Evolutionary conservation across 148 eudicot species (phyloP), one percentile per base, ranked within the genome.

Genomic region (Vaccinium corymbosum): DNA sequence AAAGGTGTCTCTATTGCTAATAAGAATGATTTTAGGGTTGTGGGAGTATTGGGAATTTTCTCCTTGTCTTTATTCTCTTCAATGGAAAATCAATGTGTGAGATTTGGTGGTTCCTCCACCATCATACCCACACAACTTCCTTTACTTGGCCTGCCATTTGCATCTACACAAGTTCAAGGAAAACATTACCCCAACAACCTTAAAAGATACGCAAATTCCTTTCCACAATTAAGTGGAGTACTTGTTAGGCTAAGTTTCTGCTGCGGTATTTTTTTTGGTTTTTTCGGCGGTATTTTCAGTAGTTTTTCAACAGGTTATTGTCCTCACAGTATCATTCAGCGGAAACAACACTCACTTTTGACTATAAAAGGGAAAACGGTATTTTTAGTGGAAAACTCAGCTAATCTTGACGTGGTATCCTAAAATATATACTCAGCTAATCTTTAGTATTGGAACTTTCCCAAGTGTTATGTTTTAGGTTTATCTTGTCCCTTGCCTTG

Each of bases 61-160:
- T 35, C 6, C 76, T 72, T 38, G 76, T 38, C 49, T 32, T 11
- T 72, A 16, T 38, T 72, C 76, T 38, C 76, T 72, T 35, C 1
- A 35, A 72, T 72, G 76, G 76, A 72, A 35, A 35, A 35, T 16
- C 48, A 72, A 72, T 15, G 48, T 71, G 49, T 72, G 76, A 1
- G 49, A 72, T 72, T 72, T 35, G 76, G 76, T 72, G 50, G 76
- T 17, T 57, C 62, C 38, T 72, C 76, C 48, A 72, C 20, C 76
- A 32, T 6, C 48, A 71, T 29, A 15, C 6, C 42, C 75, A 29
- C 75, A 5, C 46, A 3, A 3, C 46, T 71, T 27, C 32, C 8
- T 6, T 35, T 38, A 17, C 76, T 72, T 38, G 38, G 22, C 70
- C 27, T 55, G 68, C 81, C 68, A 79, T 79, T 79, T 17, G 3